Evolutionary conservation across 106 monocot species (phyloP), one percentile per base, ranked within the genome.

Genomic region (Dioscorea alata): DNA sequence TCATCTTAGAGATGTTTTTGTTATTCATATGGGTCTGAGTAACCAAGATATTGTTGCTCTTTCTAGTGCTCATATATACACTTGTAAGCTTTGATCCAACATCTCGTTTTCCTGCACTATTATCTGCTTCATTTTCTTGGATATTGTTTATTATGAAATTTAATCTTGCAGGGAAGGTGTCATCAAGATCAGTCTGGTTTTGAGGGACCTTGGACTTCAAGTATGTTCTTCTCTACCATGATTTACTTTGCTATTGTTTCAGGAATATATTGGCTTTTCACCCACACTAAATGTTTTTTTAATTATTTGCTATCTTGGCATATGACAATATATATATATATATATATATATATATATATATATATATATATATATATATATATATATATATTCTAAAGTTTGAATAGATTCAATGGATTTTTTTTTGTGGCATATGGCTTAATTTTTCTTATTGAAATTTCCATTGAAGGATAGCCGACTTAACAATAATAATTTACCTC

Each of bases 41-140:
- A 90, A 94, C 68, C 79, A 87, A 69, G 94, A 94, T 63, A 90
- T 88, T 20, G 89, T 97, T 79, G 92, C 96, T 34, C 84, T 97
- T 33, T 97, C 96, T 72, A 89, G 96, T 33, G 96, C 68, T 7
- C 96, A 97, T 79, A n/a, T n/a, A n/a, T n/a, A 97, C 96, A 17
- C 73, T 97, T 84, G 96, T 92, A 42, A 42, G 42, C 42, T 56
- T 15, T 16, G 8, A 13, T 4, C 19, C 0, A 28, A 19, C 19
- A 56, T 6, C n/a, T 19, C 3, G 28, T 28, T 56, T 56, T 56
- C 19, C 18, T 56, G 0, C 5, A 18, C 19, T 15, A 18, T 56
- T 56, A 18, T 56, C 19, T 18, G 54, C 5, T 6, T 18, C 16
- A 19, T 56, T 56, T 19, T 2, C n/a, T n/a, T 65, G 42, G 42